Evolutionary conservation across 306 rosid genomes (phyloP).

Genomic region (Cicer pinnatifidum): DNA sequence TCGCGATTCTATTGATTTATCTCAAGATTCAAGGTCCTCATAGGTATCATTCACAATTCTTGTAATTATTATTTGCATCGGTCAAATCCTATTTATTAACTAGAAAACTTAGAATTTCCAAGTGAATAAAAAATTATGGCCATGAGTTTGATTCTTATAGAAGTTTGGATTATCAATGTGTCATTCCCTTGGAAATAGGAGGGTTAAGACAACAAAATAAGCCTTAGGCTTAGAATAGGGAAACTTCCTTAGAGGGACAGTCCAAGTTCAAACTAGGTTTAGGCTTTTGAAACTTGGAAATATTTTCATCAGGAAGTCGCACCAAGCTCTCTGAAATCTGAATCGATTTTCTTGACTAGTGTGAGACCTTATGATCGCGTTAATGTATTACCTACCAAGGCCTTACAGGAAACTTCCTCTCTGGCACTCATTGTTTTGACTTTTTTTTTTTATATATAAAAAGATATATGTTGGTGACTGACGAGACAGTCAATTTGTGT

Average conservation of each 20-base stretch:
- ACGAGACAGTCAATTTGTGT: not conserved
- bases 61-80: no score
- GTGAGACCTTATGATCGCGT: not conserved
- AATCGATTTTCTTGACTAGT: not conserved
- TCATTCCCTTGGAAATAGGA: no score
- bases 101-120: no score
- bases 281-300: not conserved
- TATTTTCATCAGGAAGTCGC: not conserved
- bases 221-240: not conserved
- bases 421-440: conserved; percentile 13
- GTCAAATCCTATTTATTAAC: no score
- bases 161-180: no score
- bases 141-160: no score
- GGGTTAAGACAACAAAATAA: no score
- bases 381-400: not conserved
- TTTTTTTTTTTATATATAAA: not conserved
- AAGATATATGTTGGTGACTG: not conserved
- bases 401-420: not conserved
- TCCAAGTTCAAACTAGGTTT: not conserved
- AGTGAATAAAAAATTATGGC: no score
- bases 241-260: not conserved
- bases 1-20: no score
- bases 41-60: no score
- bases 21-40: no score
- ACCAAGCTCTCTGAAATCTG: not conserved